Base-by-base conservation (phyloP, 2,329 filamentous ascomycete species). In the Nannizziopsis barbatae region DNA sequence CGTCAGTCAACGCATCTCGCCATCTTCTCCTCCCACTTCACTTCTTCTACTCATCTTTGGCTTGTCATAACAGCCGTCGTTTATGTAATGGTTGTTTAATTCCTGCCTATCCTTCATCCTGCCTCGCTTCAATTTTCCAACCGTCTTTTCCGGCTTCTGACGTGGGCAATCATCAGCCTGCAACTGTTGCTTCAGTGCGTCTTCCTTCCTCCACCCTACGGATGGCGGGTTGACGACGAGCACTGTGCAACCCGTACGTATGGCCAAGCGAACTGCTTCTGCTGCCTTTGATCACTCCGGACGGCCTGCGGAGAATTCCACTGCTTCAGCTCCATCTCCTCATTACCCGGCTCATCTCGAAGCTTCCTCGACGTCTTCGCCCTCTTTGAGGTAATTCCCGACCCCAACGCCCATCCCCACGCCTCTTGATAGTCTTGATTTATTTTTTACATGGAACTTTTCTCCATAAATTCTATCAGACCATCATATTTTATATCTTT, bases 251-350 rank as follows among this genome's bases (percentile, higher is more conserved):
- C 53, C 61, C 57, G 58, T 63, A 69, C 66, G 64, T 69, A 71
- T 71, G 68, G 68, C 67, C 65, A 69, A 65, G 59, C 66, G 65
- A 67, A 67, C 62, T 64, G 62, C 65, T 60, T 63, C 62, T 61
- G 57, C 59, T 64, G 62, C 65, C 37, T 27, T 48, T 60, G 64
- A 63, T 58, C 66, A 69, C 63, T 63, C 54, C 52, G 52, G 45
- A 53, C 52, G 48, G 42, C 42, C 45, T 42, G 42, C 45, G 41
- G 64, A 69, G 62, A 63, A 65, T 61, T 58, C 61, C 50, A 52
- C 55, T 44, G 55, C 58, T 49, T 56, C 58, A 53, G 58, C 63
- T 53, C 55, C 38, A 15, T 37, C 45, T 40, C 10, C 62, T 59
- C 59, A 60, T 58, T 52, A 54, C 50, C 52, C 59, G 47, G 56